Percentiles rank a stretch among this genome's conserved stretches.
phyloP scores from a whole-genome alignment of 2,329 filamentous ascomycete species.

The Anisogramma anomala region DNA sequence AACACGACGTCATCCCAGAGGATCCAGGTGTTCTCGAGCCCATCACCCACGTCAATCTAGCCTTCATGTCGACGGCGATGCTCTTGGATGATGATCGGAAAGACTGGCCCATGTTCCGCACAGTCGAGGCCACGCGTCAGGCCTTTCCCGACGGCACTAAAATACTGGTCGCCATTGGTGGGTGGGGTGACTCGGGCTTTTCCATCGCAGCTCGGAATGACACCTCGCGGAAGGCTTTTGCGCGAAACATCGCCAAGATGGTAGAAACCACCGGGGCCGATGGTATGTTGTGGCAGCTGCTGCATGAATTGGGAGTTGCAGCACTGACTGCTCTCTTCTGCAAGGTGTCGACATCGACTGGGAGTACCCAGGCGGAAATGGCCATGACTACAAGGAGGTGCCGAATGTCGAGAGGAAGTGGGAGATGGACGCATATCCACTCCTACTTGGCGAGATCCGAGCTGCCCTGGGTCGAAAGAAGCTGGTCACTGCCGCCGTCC shows the following conservation, averaged over 20 bases:
- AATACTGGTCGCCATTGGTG: constrained; percentile 60
- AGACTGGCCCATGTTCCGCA: constrained; percentile 42
- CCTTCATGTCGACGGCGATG: constrained; percentile 42
- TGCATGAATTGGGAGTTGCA: constrained; percentile 11
- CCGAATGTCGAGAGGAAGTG: constrained; percentile 47
- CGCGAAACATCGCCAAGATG: constrained; percentile 52
- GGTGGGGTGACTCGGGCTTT: constrained; percentile 62
- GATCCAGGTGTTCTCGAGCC: constrained; percentile 24
- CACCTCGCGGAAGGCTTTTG: constrained; percentile 44
- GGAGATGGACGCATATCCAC: constrained; percentile 51
- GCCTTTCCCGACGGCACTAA: constrained; percentile 43
- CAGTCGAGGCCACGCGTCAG: constrained; percentile 34
- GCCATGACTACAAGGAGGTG: constrained; percentile 52
- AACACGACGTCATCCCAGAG: constrained; percentile 33
- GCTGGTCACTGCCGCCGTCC: constrained; percentile 55
- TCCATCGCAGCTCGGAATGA: constrained; percentile 41
- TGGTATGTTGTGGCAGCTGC: constrained; percentile 31
- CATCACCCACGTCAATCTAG: constrained; percentile 47
- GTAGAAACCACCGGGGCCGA: constrained; percentile 52
- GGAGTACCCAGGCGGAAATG: constrained; percentile 53
- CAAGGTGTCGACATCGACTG: constrained; percentile 51
- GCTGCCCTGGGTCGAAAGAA: constrained; percentile 44
- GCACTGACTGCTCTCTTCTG: not conserved
- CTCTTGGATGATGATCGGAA: constrained; percentile 35
- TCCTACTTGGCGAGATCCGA: constrained; percentile 48